phyloP scores from a whole-genome alignment of 1,139 yeast genomes.

The Meyerozyma athensensis region DNA sequence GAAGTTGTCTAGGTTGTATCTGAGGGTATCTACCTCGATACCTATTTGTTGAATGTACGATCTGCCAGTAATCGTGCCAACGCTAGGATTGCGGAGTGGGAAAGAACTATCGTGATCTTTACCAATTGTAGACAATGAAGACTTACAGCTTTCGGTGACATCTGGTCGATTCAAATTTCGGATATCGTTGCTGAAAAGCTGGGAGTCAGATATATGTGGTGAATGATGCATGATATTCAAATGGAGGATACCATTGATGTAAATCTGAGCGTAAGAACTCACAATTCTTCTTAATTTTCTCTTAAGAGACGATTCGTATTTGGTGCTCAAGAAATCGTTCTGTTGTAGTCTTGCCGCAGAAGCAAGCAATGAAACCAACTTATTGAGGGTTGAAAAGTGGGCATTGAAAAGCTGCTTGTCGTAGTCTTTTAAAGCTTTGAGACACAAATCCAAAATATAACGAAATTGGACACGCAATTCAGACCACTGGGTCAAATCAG shows the following conservation, averaged over 20 bases:
- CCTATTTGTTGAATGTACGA: slow-evolving; percentile 35
- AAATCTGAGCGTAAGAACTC: slow-evolving; percentile 52
- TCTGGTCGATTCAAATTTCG: slow-evolving; percentile 22
- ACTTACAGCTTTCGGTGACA: not conserved
- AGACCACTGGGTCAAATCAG: slow-evolving; percentile 59
- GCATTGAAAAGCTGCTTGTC: slow-evolving; percentile 48
- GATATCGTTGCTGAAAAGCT: slow-evolving; percentile 31
- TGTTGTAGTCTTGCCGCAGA: slow-evolving; percentile 50
- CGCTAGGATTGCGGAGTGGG: not conserved
- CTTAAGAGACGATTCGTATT: slow-evolving; percentile 42
- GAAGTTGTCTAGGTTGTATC: slow-evolving; percentile 26
- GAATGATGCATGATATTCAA: slow-evolving; percentile 38
- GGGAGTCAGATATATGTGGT: slow-evolving; percentile 20
- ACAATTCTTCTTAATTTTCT: slow-evolving; percentile 48
- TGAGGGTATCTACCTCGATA: slow-evolving; percentile 30
- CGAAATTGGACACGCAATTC: slow-evolving; percentile 43
- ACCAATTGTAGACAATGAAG: slow-evolving; percentile 3
- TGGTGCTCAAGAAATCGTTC: slow-evolving; percentile 42
- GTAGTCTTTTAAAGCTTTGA: slow-evolving; percentile 45
- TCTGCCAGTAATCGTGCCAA: slow-evolving; percentile 1
- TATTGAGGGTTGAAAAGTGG: slow-evolving; percentile 48
- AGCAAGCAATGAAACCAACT: slow-evolving; percentile 43
- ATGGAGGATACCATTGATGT: slow-evolving; percentile 54
- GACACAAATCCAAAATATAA: slow-evolving; percentile 41
- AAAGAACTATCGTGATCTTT: not conserved